Percentiles rank a stretch among this genome's conserved stretches.
Evolutionary conservation across 2,329 filamentous ascomycete species (phyloP).

Genomic region (Corinectria fuckeliana): DNA sequence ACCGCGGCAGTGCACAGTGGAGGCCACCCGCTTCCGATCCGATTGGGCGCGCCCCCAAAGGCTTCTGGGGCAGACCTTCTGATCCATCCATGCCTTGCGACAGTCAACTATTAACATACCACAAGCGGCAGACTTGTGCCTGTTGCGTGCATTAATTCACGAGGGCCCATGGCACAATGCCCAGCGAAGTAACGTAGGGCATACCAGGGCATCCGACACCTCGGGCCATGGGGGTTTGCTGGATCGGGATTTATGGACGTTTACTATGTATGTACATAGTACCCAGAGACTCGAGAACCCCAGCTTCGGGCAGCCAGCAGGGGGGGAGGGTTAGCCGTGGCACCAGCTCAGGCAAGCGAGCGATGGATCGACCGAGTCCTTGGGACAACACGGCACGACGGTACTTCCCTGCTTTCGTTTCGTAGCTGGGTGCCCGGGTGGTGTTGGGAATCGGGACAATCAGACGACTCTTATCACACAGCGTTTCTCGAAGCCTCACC

Average conservation of each 20-base stretch:
- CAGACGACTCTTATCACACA: constrained; percentile 17
- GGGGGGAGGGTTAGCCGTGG: neutral
- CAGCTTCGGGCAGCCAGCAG: neutral
- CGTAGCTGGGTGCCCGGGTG: no score
- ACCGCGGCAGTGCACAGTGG: constrained; percentile 24
- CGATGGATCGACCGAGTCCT: constrained; percentile 21
- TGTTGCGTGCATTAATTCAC: constrained; percentile 38
- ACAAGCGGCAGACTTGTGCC: constrained; percentile 36
- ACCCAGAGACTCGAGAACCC: constrained; percentile 4
- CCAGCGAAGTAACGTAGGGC: constrained; percentile 17
- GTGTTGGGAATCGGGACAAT: constrained; percentile 3
- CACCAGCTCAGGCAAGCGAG: constrained; percentile 21
- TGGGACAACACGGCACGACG: constrained; percentile 13
- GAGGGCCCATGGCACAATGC: constrained; percentile 27
- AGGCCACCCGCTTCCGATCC: constrained; percentile 32
- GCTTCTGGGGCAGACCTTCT: constrained; percentile 31
- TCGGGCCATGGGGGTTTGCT: constrained; percentile 9
- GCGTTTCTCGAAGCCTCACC: constrained; percentile 6
- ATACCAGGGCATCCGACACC: constrained; percentile 10
- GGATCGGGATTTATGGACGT: neutral
- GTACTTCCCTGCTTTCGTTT: no score
- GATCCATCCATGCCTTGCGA: constrained; percentile 32
- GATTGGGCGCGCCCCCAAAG: constrained; percentile 32
- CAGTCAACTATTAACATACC: constrained; percentile 37
- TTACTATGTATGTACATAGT: no score